Evolutionary conservation across 108 stramenopile species (phyloP).

Genomic region (Seminavis robusta): DNA sequence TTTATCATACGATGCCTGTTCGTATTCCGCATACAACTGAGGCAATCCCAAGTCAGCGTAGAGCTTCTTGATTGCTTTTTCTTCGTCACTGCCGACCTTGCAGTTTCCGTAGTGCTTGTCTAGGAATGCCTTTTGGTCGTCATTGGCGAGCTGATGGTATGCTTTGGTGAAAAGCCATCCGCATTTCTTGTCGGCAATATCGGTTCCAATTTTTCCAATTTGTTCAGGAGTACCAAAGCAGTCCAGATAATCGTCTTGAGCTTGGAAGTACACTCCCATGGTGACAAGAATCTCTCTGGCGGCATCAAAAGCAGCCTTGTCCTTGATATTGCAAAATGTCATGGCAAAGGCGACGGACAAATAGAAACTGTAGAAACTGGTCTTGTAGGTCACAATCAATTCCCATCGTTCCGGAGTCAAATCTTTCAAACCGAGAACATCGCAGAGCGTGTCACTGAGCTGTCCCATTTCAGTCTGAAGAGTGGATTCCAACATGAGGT

Average conservation of each 20-base stretch:
- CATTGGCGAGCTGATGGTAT: slow-evolving; percentile 20
- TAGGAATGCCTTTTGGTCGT: slow-evolving; percentile 20
- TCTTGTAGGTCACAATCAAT: slow-evolving; percentile 96
- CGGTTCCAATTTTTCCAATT: slow-evolving; percentile 97
- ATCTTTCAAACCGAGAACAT: slow-evolving; percentile 67
- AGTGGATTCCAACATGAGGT: slow-evolving; percentile 62
- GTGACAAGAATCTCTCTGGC: slow-evolving; percentile 25
- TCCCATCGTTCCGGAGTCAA: slow-evolving; percentile 82
- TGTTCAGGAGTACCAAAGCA: slow-evolving; percentile 91
- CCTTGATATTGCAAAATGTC: slow-evolving; percentile 26
- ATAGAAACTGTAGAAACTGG: slow-evolving; percentile 98
- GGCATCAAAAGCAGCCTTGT: slow-evolving; percentile 20
- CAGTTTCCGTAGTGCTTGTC: slow-evolving; percentile 76
- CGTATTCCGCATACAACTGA: slow-evolving; percentile 60
- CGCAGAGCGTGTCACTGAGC: slow-evolving; percentile 81
- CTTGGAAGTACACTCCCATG: slow-evolving; percentile 98
- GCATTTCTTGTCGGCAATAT: slow-evolving; percentile 89
- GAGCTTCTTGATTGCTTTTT: slow-evolving; percentile 48
- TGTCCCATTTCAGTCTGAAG: slow-evolving; percentile 96
- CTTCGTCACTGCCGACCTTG: slow-evolving; percentile 45
- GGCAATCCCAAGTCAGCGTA: slow-evolving; percentile 74
- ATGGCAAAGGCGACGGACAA: slow-evolving; percentile 81
- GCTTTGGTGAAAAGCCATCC: slow-evolving; percentile 25
- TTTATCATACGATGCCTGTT: slow-evolving; percentile 56
- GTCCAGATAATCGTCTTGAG: slow-evolving; percentile 98